Evolutionary conservation across 108 stramenopile genomes (phyloP).

Genomic region (Nannochloropsis gaditana): DNA sequence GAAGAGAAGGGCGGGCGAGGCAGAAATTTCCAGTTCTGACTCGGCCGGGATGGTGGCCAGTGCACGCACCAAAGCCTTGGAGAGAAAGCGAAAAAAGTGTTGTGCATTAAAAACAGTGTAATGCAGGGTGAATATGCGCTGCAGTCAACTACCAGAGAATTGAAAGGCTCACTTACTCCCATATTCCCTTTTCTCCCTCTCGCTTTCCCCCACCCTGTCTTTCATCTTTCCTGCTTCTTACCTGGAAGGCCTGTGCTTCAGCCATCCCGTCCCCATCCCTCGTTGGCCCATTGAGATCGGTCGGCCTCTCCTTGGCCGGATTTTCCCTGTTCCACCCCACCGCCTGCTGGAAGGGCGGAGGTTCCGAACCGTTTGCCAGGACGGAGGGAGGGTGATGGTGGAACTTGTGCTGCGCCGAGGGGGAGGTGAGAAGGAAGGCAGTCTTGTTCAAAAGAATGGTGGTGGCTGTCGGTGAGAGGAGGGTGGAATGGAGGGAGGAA

Average conservation of each 20-base stretch:
- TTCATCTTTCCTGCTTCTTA: not conserved
- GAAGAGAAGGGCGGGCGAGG: not conserved
- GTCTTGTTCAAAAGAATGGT: conserved; percentile 18
- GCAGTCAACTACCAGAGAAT: not conserved
- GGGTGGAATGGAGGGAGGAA: not conserved
- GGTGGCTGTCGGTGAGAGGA: not conserved
- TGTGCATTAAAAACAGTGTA: too few relatives aligned
- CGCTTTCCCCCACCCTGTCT: too few relatives aligned
- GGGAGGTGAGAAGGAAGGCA: not conserved
- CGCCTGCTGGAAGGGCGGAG: not conserved
- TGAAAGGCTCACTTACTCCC: not conserved
- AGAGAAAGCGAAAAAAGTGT: not conserved
- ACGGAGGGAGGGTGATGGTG: not conserved
- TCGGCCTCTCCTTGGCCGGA: not conserved
- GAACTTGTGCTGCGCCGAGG: not conserved
- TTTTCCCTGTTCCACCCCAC: not conserved
- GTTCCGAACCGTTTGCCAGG: not conserved
- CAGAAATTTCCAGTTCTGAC: not conserved
- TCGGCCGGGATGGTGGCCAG: not conserved
- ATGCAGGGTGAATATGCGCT: not conserved
- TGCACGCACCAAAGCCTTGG: not conserved
- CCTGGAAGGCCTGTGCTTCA: conserved; percentile 10
- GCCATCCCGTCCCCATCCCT: not conserved
- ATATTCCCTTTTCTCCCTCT: not conserved
- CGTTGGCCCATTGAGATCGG: not conserved